Evolutionary conservation across 345 rosid species (phyloP), one percentile per base, ranked within the genome.

Genomic region (Rubroshorea leprosula): DNA sequence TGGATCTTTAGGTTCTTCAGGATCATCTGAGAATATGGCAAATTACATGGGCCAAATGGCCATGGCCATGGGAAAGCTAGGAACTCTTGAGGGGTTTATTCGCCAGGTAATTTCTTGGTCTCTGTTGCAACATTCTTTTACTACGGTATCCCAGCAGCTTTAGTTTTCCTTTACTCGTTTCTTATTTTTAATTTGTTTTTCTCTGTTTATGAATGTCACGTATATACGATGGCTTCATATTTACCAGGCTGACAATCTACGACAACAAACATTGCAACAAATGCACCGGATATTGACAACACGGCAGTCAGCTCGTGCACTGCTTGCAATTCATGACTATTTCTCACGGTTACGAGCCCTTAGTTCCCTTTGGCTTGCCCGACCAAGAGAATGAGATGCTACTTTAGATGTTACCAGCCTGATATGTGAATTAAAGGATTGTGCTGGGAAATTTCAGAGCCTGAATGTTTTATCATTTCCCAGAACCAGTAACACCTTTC

Each of bases 41-140:
- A 90, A 81, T 69, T 94, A 94, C 73, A 90, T 90, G 97, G 99
- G 99, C 64, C 97, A 94, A 69, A 94, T 94, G 97, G 99, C 99
- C 38, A 94, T 94, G 99, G 99, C 97, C 43, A 94, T 94, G 99
- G 99, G 99, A 54, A 90, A 90, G 75, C 78, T 94, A 38, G 97
- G 95, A n/a, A 94, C 95, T 12, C 94, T 94, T 0, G 97, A 94
- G 64, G 96, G 99, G 13, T 90, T 94, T 60, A 89, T 94, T 48
- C 87, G 93, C 39, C 95, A 93, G 97, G 99, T 93, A 75, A 47
- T 12, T 31, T 31, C 18, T 48, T 47, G 25, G 17, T 25, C 49
- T 57, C 39, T 24, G 7, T 57, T 57, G 3, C 25, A 1, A 11
- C 1, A n/a, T 41, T 14, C 44, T 41, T n/a, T n/a, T n/a, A n/a